Conservation (phyloP, 495 filamentous ascomycete genomes). For the Clohesyomyces aquaticus region DNA sequence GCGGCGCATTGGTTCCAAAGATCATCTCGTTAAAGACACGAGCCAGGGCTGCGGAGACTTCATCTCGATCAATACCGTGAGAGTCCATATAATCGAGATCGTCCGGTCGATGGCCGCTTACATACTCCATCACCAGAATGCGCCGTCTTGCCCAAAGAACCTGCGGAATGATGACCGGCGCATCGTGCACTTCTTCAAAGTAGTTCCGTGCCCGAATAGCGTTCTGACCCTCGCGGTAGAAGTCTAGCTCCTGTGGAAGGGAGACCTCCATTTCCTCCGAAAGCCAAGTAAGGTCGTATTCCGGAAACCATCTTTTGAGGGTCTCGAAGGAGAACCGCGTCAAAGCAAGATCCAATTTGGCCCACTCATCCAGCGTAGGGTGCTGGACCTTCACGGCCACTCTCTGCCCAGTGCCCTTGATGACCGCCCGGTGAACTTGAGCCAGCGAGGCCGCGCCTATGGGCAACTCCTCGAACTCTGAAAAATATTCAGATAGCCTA, state of each 20-base stretch:
- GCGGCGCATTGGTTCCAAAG: constrained; percentile 82
- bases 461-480: constrained; percentile 74
- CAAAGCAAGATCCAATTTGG: constrained; percentile 81
- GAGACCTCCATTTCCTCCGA: constrained; percentile 90
- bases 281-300: constrained; percentile 96
- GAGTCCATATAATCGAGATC: constrained; percentile 84
- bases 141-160: constrained; percentile 88
- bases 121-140: constrained; percentile 94
- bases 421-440: constrained; percentile 89
- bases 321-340: constrained; percentile 88
- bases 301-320: constrained; percentile 90
- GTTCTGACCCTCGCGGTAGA: constrained; percentile 82
- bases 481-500: constrained; percentile 80
- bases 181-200: constrained; percentile 68
- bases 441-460: constrained; percentile 93
- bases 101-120: constrained; percentile 84
- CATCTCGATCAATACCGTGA: constrained; percentile 88
- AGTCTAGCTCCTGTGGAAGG: constrained; percentile 89
- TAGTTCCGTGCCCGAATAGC: constrained; percentile 77
- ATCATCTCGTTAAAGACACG: constrained; percentile 99
- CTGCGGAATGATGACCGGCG: constrained; percentile 84
- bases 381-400: constrained; percentile 99
- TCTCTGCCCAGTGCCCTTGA: constrained; percentile 80
- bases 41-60: constrained; percentile 90
- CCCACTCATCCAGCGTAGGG: constrained; percentile 88